Conservation (phyloP, 192 early-diverging fungal species). For the Umbelopsis sp. region DNA sequence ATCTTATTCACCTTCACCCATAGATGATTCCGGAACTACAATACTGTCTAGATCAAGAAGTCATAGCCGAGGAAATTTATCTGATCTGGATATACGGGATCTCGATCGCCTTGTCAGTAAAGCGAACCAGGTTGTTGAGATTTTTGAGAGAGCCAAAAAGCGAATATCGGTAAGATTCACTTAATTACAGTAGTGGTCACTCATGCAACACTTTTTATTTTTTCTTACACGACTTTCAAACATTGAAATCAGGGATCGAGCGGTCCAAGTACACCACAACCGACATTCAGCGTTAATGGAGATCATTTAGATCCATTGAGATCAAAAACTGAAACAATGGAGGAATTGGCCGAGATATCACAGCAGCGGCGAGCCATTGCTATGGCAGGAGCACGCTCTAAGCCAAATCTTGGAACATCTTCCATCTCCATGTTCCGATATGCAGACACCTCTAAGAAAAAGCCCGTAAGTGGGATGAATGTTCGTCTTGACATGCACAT, state of each 20-base stretch:
- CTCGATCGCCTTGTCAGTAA: conserved; percentile 2
- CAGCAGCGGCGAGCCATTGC: not conserved
- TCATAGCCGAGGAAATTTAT: not conserved
- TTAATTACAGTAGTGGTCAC: not conserved
- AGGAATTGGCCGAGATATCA: conserved; percentile 2
- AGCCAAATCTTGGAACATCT: not conserved
- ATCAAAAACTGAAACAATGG: not conserved
- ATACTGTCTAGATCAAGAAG: not conserved
- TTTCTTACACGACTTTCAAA: not conserved
- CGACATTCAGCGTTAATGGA: not conserved
- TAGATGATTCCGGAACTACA: not conserved
- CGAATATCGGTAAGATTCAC: not conserved
- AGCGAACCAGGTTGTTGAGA: conserved; percentile 1
- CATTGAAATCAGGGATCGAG: not conserved
- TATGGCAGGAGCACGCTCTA: conserved; percentile 2
- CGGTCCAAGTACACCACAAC: not conserved
- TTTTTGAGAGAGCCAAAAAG: not conserved
- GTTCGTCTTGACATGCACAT: not conserved
- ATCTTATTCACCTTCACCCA: not conserved
- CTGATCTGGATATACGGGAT: not conserved
- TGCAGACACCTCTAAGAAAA: conserved; percentile 10
- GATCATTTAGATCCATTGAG: not conserved
- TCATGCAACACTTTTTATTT: not conserved
- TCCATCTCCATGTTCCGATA: conserved; percentile 15
- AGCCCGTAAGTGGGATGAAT: not conserved